Conservation (phyloP, 441 rosid species). For the Pelargonium cotyledonis region DNA sequence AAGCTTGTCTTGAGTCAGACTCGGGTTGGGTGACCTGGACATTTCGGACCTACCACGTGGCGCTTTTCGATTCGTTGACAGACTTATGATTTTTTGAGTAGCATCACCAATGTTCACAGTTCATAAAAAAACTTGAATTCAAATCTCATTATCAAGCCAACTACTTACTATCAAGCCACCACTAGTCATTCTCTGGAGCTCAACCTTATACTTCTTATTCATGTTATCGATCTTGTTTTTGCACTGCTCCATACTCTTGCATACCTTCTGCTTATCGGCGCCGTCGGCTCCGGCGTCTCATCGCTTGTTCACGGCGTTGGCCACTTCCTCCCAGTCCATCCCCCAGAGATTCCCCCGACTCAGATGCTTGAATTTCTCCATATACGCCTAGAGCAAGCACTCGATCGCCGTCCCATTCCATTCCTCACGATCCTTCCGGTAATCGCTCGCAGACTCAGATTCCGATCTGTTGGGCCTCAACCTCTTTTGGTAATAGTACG, state of each 20-base stretch:
- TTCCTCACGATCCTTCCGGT: conserved; percentile 75
- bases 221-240: conserved; percentile 88
- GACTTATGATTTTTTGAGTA: no score
- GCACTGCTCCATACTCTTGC: conserved; percentile 90
- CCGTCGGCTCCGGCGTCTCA: conserved; percentile 30
- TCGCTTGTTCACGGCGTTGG: conserved; percentile 60
- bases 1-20: no score
- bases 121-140: no score
- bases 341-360: conserved; percentile 83
- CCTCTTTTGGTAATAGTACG: conserved; percentile 21
- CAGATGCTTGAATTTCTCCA: conserved; percentile 63
- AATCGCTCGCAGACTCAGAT: conserved; percentile 19
- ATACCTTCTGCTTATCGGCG: neutral
- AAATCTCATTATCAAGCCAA: no score
- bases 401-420: conserved; percentile 88
- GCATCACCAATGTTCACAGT: no score
- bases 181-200: conserved; percentile 59
- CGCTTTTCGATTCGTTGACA: no score
- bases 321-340: conserved; percentile 96
- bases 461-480: conserved; percentile 8
- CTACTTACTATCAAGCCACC: conserved; percentile 51
- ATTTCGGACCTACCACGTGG: no score
- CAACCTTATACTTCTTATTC: conserved; percentile 79
- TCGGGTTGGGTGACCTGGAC: no score
- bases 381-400: conserved; percentile 32